Conservation (phyloP, 1,284 basidiomycete species). For the Cryptococcus wingfieldii region DNA sequence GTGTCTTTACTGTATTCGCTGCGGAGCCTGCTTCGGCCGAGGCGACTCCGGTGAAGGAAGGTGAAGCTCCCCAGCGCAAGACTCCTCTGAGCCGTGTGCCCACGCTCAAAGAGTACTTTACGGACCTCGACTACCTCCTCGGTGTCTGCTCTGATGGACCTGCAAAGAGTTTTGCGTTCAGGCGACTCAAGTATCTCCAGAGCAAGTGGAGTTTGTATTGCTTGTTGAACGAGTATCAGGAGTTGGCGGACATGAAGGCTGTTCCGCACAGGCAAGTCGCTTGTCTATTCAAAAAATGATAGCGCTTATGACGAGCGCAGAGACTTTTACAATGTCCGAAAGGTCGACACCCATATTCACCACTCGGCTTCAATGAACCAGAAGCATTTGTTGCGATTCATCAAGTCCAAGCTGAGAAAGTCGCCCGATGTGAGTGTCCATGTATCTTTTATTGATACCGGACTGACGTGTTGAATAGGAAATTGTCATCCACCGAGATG, state of each 20-base stretch:
- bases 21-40: not conserved
- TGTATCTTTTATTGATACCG: not conserved
- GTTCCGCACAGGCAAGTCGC: slow-evolving; percentile 64
- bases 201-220: slow-evolving; percentile 95
- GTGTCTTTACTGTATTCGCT: slow-evolving; percentile 78
- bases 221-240: slow-evolving; percentile 89
- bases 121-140: slow-evolving; percentile 89
- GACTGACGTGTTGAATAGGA: slow-evolving; percentile 58
- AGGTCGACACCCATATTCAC: slow-evolving; percentile 98
- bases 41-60: not conserved
- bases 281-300: not conserved
- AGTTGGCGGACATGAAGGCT: slow-evolving; percentile 93
- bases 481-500: slow-evolving; percentile 92
- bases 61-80: slow-evolving; percentile 22
- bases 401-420: slow-evolving; percentile 79
- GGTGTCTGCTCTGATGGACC: slow-evolving; percentile 87
- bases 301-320: slow-evolving; percentile 48
- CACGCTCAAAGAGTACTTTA: slow-evolving; percentile 86
- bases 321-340: slow-evolving; percentile 97
- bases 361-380: slow-evolving; percentile 99
- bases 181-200: slow-evolving; percentile 86
- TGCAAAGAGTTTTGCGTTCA: slow-evolving; percentile 91
- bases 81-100: slow-evolving; percentile 75
- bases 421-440: slow-evolving; percentile 49
- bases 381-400: slow-evolving; percentile 98